Conservation (phyloP, 352 stramenopile genomes). For the Phytopythium litorale region DNA sequence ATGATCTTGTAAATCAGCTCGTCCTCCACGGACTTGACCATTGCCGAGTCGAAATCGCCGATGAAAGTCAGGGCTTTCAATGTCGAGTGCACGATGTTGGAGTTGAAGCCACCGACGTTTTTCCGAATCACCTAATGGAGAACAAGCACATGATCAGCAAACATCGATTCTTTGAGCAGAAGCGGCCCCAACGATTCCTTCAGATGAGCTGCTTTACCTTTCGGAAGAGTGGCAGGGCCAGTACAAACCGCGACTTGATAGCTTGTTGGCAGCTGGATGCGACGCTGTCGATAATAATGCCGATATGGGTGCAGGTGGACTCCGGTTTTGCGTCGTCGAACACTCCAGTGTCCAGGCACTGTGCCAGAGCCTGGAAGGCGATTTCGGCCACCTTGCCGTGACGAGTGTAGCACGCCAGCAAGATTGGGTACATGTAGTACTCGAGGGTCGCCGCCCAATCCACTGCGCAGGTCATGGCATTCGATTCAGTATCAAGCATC, state of each 20-base stretch:
- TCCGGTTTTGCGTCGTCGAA: conserved; percentile 32
- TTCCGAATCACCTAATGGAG: conserved; percentile 46
- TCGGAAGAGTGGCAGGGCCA: conserved; percentile 58
- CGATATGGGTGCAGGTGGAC: conserved; percentile 39
- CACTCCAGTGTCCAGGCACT: conserved; percentile 56
- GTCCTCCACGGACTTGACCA: conserved; percentile 64
- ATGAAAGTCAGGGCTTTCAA: conserved; percentile 77
- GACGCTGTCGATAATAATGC: conserved; percentile 57
- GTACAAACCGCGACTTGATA: conserved; percentile 60
- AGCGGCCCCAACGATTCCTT: neutral
- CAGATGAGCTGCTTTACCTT: conserved; percentile 28
- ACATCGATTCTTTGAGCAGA: neutral
- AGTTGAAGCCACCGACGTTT: conserved; percentile 27
- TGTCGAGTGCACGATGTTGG: conserved; percentile 54
- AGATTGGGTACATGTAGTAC: conserved; percentile 76
- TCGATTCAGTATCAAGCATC: neutral
- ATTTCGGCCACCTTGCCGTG: conserved; percentile 53
- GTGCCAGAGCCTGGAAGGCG: conserved; percentile 42
- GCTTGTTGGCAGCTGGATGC: conserved; percentile 77
- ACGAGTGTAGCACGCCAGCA: conserved; percentile 73
- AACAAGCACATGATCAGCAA: neutral
- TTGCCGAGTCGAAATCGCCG: conserved; percentile 59
- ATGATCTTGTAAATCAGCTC: conserved; percentile 76
- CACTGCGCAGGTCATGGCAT: neutral
- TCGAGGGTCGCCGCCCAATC: conserved; percentile 22